These are phyloP conservation scores for Candida bentonensis DNA, from an alignment of 805 yeast species.

Conservation along the genomic window DNA sequence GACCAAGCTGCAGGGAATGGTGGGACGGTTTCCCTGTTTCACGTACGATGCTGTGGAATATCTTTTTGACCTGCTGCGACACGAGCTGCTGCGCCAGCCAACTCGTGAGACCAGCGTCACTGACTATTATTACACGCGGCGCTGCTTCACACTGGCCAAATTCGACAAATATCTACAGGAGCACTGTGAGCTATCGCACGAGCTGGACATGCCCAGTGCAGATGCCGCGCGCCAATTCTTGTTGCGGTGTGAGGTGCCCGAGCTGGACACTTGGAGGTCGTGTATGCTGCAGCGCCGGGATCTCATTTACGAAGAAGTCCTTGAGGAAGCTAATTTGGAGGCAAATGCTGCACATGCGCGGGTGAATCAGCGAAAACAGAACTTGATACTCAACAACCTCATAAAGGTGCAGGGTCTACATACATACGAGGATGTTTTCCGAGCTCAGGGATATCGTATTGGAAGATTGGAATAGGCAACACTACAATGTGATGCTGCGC, in stretches of 20 bases:
- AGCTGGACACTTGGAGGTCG: neutral
- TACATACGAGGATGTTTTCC: too few relatives aligned
- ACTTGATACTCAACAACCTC: too few relatives aligned
- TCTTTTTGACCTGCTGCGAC: neutral
- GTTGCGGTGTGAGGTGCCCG: neutral
- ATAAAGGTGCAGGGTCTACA: too few relatives aligned
- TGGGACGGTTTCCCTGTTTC: neutral
- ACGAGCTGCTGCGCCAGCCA: neutral
- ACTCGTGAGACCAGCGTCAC: neutral
- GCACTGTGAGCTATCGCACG: neutral
- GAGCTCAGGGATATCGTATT: too few relatives aligned
- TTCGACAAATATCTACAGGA: neutral
- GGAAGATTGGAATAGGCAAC: too few relatives aligned
- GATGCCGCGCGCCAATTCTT: neutral
- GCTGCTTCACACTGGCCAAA: neutral
- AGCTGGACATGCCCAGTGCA: neutral
- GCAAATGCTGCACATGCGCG: too few relatives aligned
- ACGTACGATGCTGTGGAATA: neutral
- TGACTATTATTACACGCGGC: neutral
- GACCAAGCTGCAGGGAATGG: neutral
- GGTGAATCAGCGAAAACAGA: too few relatives aligned
- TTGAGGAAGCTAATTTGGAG: too few relatives aligned
- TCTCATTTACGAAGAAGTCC: too few relatives aligned
- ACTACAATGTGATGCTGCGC: too few relatives aligned
- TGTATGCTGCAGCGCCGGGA: too few relatives aligned